These are phyloP conservation scores for Platismatia glauca DNA, from an alignment of 495 filamentous ascomycete genomes.

Conservation along the genomic window DNA sequence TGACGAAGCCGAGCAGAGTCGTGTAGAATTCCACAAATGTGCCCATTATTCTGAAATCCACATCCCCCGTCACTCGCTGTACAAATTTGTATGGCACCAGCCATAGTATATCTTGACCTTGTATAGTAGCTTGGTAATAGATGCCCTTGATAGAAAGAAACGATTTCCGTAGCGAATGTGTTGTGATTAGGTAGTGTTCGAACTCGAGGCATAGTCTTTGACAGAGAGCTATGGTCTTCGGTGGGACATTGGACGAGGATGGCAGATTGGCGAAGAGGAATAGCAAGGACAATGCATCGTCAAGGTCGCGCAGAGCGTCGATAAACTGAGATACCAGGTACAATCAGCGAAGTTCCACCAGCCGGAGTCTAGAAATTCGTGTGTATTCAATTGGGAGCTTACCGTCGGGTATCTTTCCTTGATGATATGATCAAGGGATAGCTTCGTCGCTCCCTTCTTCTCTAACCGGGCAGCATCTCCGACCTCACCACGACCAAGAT, in stretches of 20 bases:
- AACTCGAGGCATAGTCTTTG: constrained; percentile 88
- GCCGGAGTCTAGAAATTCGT: not conserved
- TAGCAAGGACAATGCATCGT: constrained; percentile 92
- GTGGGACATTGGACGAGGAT: constrained; percentile 71
- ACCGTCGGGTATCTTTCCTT: constrained; percentile 90
- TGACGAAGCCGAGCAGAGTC: constrained; percentile 88
- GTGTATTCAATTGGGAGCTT: not conserved
- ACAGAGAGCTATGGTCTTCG: constrained; percentile 88
- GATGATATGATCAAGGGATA: constrained; percentile 91
- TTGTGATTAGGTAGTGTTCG: constrained; percentile 89
- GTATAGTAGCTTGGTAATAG: constrained; percentile 97
- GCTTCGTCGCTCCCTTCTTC: constrained; percentile 71
- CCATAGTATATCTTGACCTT: constrained; percentile 97
- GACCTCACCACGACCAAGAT: constrained; percentile 83
- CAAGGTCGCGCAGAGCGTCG: constrained; percentile 87
- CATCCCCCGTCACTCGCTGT: constrained; percentile 80
- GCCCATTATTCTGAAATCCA: constrained; percentile 97
- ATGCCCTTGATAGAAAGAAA: constrained; percentile 99
- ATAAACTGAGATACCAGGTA: constrained; percentile 44
- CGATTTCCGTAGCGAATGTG: constrained; percentile 82
- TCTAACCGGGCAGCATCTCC: constrained; percentile 76
- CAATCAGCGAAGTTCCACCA: not conserved
- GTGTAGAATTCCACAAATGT: constrained; percentile 99
- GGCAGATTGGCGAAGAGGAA: constrained; percentile 98
- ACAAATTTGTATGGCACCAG: constrained; percentile 96